Percentiles rank a stretch among this genome's conserved stretches.
These are phyloP conservation scores for Albatrellus ellisii DNA, from an alignment of 768 basidiomycete species.

Conservation along the genomic window DNA sequence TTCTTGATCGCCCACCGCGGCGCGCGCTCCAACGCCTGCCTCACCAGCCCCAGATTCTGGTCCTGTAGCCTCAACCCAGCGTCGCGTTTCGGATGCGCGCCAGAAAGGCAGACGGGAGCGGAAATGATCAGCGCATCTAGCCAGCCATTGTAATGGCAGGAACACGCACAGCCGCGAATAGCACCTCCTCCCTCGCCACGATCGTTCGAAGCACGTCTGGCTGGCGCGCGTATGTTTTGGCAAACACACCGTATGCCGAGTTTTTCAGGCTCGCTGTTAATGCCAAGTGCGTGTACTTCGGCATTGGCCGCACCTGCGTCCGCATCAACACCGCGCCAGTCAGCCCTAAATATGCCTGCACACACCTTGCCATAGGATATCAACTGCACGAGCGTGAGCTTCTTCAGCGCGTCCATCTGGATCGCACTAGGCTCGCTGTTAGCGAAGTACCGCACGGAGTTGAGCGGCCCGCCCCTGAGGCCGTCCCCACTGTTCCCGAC, in stretches of 20 bases:
- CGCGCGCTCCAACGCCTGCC: slow-evolving; percentile 52
- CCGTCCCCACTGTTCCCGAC: slow-evolving; percentile 10
- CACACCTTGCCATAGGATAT: slow-evolving; percentile 63
- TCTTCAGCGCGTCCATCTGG: slow-evolving; percentile 82
- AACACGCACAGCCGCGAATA: slow-evolving; percentile 37
- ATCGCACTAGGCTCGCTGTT: slow-evolving; percentile 41
- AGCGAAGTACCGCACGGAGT: slow-evolving; percentile 5
- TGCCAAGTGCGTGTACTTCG: slow-evolving; percentile 58
- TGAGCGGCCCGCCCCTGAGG: neutral
- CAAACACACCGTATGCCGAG: slow-evolving; percentile 51
- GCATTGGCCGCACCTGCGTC: slow-evolving; percentile 31
- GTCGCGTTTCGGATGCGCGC: neutral
- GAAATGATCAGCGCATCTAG: neutral
- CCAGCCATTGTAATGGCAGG: neutral
- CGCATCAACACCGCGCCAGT: neutral
- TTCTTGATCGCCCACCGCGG: slow-evolving; percentile 71
- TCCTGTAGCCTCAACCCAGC: slow-evolving; percentile 32
- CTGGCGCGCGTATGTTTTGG: slow-evolving; percentile 47
- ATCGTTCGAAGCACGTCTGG: slow-evolving; percentile 33
- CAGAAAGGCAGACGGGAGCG: neutral
- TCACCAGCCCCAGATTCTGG: slow-evolving; percentile 55
- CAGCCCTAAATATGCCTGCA: neutral
- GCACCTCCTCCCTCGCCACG: slow-evolving; percentile 38
- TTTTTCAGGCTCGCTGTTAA: slow-evolving; percentile 55
- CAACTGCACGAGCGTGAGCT: slow-evolving; percentile 65